Percentiles rank a stretch among this genome's conserved stretches.
Conservation (phyloP, 1,139 yeast genomes). For the Eremothecium coryli region DNA sequence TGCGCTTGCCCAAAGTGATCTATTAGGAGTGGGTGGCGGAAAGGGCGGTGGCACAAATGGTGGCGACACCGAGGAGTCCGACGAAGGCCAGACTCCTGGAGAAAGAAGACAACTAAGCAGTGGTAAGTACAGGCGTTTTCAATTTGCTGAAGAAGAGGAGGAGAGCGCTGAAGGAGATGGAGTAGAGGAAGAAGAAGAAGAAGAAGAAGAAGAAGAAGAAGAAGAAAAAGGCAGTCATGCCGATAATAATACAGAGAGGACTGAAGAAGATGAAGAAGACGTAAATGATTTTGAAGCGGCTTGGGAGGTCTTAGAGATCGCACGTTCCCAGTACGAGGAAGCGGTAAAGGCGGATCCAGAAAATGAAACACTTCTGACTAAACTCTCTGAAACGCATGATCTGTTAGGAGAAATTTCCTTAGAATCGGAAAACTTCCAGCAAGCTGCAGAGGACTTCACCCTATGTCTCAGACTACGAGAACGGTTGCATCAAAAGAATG, state of each 20-base stretch:
- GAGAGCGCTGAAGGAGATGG: constrained; percentile 29
- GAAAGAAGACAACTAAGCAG: constrained; percentile 21
- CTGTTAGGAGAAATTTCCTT: constrained; percentile 81
- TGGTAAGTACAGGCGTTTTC: constrained; percentile 34
- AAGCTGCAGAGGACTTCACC: constrained; percentile 61
- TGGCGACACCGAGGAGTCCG: constrained; percentile 15
- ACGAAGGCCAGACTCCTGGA: constrained; percentile 16
- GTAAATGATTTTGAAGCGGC: constrained; percentile 77
- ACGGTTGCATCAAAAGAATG: constrained; percentile 27
- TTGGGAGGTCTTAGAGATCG: constrained; percentile 75
- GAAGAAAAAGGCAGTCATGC: constrained; percentile 11
- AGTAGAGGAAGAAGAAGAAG: constrained; percentile 21
- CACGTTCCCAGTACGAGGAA: constrained; percentile 55
- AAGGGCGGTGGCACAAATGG: constrained; percentile 17
- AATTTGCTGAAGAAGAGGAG: constrained; percentile 46
- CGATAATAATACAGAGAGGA: constrained; percentile 7
- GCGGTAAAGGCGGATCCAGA: constrained; percentile 25
- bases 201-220: constrained; percentile 10
- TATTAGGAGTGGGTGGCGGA: constrained; percentile 53
- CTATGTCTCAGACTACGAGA: constrained; percentile 47
- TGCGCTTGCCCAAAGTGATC: constrained; percentile 67
- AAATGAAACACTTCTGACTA: constrained; percentile 35
- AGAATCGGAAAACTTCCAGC: constrained; percentile 74
- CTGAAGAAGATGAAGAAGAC: constrained; percentile 36
- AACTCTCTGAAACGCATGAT: constrained; percentile 68